Base-by-base conservation (phyloP, 805 yeast genomes). In the Lachancea kluyveri region DNA sequence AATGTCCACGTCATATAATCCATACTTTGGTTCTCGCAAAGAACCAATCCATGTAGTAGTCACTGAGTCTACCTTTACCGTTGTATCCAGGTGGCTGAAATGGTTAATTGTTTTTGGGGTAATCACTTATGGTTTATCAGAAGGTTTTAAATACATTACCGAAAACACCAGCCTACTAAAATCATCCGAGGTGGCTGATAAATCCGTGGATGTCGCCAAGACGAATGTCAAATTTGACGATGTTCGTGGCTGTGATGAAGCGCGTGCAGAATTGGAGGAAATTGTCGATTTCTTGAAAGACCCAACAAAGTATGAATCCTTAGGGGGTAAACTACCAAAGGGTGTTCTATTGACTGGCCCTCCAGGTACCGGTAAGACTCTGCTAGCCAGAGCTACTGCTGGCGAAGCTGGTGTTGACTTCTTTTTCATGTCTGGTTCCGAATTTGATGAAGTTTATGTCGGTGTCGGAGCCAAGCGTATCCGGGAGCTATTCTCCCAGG, bases 381-480 rank as follows among this genome's bases (percentile, higher is more conserved):
- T 90, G 38, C 70, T 90, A 52, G 98, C 98, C 11, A 88, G 92
- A 54, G 97, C 97, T 0, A 96, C 88, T 26, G 97, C 98, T 4
- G 97, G 97, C 26, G 92, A 97, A 4, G 86, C 92, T 52, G 97
- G 65, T 92, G 37, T 92, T 15, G 98, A 97, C 25, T 92, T 92
- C 55, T 90, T 88, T 62, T 90, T 90, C 61, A 90, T 92, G 96
- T 84, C 95, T 5, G 98, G 98, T 28, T 85, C 96, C 1, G 98
- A 92, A 58, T 92, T 92, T 55, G 99, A 94, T 57, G 98, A 92
- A 62, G 73, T 94, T 46, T 92, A 90, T 52, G 98, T 92, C 13
- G 99, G 99, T 57, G 97, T 94, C 27, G 99, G 99, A 55, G 98
- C 99, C 33, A 90, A 88, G 60, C 75, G 98, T 53, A 94, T 92